A percentile compares a stretch with the other conserved stretches of the same genome.
These are phyloP conservation scores for Xanthoceras sorbifolium DNA, from an alignment of 345 rosid genomes.

Conservation along the genomic window DNA sequence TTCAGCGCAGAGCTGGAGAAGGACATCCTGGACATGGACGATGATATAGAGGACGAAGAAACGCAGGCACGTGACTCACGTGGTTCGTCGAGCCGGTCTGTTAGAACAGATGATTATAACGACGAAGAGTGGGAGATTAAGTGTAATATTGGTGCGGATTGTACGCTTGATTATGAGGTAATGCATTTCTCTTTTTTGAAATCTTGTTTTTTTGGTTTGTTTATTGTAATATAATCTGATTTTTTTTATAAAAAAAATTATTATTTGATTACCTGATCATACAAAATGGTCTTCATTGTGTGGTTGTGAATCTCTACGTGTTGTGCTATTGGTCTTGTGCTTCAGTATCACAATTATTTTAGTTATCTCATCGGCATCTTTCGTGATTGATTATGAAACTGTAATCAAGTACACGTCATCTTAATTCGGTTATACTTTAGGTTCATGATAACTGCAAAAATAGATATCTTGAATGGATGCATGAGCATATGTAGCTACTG, in stretches of 20 bases:
- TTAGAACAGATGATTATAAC: conserved; percentile 49
- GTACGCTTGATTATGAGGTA: conserved; percentile 78
- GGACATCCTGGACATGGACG: conserved; percentile 39
- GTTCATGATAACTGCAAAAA: too few relatives aligned
- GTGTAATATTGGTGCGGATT: conserved; percentile 64
- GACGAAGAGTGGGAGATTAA: conserved; percentile 82
- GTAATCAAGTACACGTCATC: too few relatives aligned
- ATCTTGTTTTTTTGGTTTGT: background rate
- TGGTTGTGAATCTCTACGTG: too few relatives aligned
- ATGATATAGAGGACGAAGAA: conserved; percentile 28
- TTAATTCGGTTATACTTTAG: too few relatives aligned
- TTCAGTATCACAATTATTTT: too few relatives aligned
- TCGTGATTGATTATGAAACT: background rate
- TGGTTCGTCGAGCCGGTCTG: conserved; percentile 16
- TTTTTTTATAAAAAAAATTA: too few relatives aligned
- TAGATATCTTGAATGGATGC: too few relatives aligned
- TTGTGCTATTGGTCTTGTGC: too few relatives aligned
- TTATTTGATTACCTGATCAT: too few relatives aligned
- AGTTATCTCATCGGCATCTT: background rate
- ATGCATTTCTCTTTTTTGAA: background rate
- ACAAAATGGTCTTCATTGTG: too few relatives aligned
- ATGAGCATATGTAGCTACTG: too few relatives aligned
- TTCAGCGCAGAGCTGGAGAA: conserved; percentile 23
- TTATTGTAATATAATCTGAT: too few relatives aligned
- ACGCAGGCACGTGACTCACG: background rate